phyloP scores from a whole-genome alignment of 2,329 filamentous ascomycete species.

The Laburnicola sp. region DNA sequence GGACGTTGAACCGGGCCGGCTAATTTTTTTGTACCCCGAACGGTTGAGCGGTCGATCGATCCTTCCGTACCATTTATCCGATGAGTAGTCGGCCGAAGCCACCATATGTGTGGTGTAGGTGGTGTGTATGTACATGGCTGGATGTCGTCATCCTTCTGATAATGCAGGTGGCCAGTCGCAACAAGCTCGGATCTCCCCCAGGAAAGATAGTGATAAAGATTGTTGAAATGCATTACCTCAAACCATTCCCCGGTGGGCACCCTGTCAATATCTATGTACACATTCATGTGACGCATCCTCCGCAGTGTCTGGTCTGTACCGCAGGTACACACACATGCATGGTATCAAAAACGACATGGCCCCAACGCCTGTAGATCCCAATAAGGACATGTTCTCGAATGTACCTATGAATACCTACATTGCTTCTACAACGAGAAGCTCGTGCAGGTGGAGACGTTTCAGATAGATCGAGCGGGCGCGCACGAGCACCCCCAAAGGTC shows the following conservation, averaged over 20 bases:
- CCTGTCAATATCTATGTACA: background rate
- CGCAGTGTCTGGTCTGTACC: background rate
- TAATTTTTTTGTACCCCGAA: background rate
- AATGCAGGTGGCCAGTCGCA: background rate
- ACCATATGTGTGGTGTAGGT: background rate
- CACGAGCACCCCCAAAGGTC: background rate
- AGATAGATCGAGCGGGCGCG: background rate
- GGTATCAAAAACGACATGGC: too few relatives aligned
- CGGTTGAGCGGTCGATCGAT: background rate
- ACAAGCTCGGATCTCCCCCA: background rate
- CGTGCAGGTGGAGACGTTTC: background rate
- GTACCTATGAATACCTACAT: background rate
- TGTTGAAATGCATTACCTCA: background rate
- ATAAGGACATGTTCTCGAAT: background rate
- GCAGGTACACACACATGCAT: too few relatives aligned
- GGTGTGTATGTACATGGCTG: too few relatives aligned
- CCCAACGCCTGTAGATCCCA: background rate
- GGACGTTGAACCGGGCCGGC: background rate
- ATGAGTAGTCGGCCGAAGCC: background rate
- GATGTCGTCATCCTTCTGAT: constrained; percentile 1
- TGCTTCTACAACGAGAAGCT: too few relatives aligned
- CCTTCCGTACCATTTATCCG: constrained; percentile 2
- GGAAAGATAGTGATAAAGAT: background rate
- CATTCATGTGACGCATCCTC: background rate
- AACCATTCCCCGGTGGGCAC: background rate